Evolutionary conservation across 108 stramenopile species (phyloP), one percentile per base, ranked within the genome.

Genomic region (Nitzschia sp.): DNA sequence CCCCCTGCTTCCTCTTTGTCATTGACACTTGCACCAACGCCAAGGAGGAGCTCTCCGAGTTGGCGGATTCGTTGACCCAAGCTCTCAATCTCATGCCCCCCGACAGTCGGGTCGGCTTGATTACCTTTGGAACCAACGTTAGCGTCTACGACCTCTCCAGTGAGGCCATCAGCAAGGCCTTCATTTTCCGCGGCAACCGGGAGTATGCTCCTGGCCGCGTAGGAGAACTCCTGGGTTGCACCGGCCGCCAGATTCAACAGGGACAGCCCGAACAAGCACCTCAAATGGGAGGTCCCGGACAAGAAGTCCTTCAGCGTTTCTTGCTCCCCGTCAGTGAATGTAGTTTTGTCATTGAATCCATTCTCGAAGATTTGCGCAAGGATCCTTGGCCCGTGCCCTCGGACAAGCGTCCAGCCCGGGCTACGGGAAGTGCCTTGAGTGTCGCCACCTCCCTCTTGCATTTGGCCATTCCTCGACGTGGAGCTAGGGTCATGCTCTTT

Each of bases 91-190:
- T 99, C 15, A 71, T 99, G 56, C 99, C 99, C 22, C 93, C 96
- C 60, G 92, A 98, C 54, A 80, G 86, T 22, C 72, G 97, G 42
- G 97, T 99, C 9, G 99, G 98, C 2, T 77, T 99, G 56, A 89
- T 99, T 55, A 97, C 98, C 52, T 99, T 91, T 67, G 99, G 99
- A 20, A 96, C 96, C 22, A 94, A 97, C 57, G 94, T 99, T 24
- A 94, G 95, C 52, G 97, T 99, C 51, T 97, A 99, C 70, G 99
- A 99, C 63, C 81, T 99, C 56, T 90, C 93, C 51, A 97, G 96
- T 66, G 87, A 87, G 22, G 92, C 91, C 51, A 84, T 94, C 62
- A 85, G 93, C 60, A 97, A 97, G 70, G 72, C 93, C 50, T 96
- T 93, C 65, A 96, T 97, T 17, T 85, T 99, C 60, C 77, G 97